Percentiles rank a stretch among this genome's conserved stretches.
Evolutionary conservation across 2,329 filamentous ascomycete genomes (phyloP).

Genomic region (Diaporthe vaccinii): DNA sequence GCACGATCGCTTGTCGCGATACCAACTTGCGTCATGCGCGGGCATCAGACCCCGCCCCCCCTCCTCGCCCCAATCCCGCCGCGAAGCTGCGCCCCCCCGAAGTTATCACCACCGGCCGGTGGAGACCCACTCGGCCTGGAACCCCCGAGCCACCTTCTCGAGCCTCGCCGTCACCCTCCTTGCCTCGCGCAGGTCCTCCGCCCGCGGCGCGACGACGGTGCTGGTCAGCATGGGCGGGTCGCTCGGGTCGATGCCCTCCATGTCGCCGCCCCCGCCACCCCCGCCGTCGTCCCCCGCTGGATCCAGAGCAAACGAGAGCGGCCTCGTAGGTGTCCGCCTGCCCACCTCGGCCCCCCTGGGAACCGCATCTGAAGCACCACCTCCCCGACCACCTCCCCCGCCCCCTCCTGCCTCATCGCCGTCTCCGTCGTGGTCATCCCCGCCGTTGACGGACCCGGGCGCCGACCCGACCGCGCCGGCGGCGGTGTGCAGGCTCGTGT

Average conservation of each 20-base stretch:
- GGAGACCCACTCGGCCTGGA: constrained; percentile 67
- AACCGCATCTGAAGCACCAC: neutral
- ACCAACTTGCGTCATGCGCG: too few species aligned
- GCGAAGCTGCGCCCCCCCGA: neutral
- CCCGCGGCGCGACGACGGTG: constrained; percentile 65
- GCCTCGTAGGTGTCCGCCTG: constrained; percentile 27
- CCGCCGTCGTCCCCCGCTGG: constrained; percentile 2
- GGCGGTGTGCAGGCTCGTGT: constrained; percentile 28
- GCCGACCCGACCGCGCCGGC: neutral
- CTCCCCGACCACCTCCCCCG: neutral
- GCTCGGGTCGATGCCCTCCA: constrained; percentile 43
- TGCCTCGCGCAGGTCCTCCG: constrained; percentile 64
- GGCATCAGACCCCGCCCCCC: too few species aligned
- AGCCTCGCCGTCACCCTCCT: constrained; percentile 65
- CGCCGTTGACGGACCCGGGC: neutral
- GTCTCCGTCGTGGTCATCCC: neutral
- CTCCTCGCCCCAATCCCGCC: too few species aligned
- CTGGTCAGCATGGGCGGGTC: constrained; percentile 66
- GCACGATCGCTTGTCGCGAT: too few species aligned
- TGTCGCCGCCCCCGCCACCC: constrained; percentile 41
- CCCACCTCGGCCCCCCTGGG: neutral
- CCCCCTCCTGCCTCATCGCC: neutral
- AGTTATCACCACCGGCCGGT: constrained; percentile 43
- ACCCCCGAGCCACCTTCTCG: constrained; percentile 66
- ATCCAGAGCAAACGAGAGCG: neutral